Percentiles rank a stretch among this genome's conserved stretches.
Evolutionary conservation across 225 moss, liverwort and hornwort species (phyloP).

Genomic region (Climacium dendroides): DNA sequence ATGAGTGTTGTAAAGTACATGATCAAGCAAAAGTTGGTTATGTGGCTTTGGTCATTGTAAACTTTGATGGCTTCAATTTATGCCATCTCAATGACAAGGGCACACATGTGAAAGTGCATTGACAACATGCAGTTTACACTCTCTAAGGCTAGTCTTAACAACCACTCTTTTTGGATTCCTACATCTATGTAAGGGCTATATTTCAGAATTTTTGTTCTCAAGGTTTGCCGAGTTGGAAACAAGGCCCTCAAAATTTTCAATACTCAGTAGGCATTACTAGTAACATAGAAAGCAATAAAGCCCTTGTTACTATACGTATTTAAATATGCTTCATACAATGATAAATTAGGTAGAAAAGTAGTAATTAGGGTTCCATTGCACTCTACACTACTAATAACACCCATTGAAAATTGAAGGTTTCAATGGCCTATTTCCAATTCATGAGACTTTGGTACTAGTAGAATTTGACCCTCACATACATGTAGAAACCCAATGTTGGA

Average conservation of each 20-base stretch:
- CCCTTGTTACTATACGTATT: neutral
- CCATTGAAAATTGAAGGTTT: too few relatives aligned
- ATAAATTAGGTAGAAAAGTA: too few relatives aligned
- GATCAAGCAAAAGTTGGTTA: neutral
- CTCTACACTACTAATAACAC: too few relatives aligned
- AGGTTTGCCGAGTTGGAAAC: fast-evolving
- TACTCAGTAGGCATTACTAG: fast-evolving
- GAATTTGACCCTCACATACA: too few relatives aligned
- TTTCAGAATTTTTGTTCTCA: fast-evolving
- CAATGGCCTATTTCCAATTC: too few relatives aligned
- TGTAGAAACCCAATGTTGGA: too few relatives aligned
- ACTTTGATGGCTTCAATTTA: neutral
- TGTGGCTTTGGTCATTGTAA: fast-evolving
- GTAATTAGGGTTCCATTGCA: too few relatives aligned
- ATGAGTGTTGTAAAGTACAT: neutral
- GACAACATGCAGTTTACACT: fast-evolving
- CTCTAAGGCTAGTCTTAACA: fast-evolving
- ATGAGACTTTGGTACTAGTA: too few relatives aligned
- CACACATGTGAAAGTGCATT: fast-evolving
- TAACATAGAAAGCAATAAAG: fast-evolving
- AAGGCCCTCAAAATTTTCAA: fast-evolving
- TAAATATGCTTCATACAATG: too few relatives aligned
- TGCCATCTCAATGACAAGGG: fast-evolving
- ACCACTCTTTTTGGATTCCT: fast-evolving
- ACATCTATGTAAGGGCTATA: neutral